Conservation (phyloP, 805 yeast species). For the Torulaspora maleeae region DNA sequence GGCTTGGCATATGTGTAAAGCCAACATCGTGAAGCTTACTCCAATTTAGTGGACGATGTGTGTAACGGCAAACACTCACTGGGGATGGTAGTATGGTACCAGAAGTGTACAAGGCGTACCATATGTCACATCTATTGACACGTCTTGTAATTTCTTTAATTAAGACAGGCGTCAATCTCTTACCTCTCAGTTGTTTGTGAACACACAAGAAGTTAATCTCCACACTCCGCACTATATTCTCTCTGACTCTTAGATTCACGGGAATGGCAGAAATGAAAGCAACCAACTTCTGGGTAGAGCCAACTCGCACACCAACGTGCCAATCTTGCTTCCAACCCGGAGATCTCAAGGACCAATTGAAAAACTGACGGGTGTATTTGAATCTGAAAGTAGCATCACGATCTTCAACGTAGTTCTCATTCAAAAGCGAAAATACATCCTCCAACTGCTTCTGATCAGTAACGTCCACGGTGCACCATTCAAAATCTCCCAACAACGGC, state of each 20-base stretch:
- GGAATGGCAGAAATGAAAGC: constrained; percentile 95
- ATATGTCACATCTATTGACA: constrained; percentile 74
- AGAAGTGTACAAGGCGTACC: constrained; percentile 96
- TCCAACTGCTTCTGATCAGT: constrained; percentile 51
- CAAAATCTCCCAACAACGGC: constrained; percentile 72
- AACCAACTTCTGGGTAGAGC: constrained; percentile 67
- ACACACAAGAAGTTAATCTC: constrained; percentile 93
- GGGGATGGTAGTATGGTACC: constrained; percentile 94
- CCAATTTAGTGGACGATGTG: constrained; percentile 95
- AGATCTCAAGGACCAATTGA: constrained; percentile 88
- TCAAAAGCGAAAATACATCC: constrained; percentile 74
- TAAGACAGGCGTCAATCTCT: constrained; percentile 88
- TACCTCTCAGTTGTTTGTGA: constrained; percentile 89
- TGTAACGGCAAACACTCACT: constrained; percentile 78
- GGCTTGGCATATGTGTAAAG: constrained; percentile 72
- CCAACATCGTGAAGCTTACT: constrained; percentile 83
- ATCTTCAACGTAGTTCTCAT: constrained; percentile 93
- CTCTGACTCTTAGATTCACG: constrained; percentile 56
- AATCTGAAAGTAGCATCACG: constrained; percentile 87
- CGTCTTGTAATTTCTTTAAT: constrained; percentile 93
- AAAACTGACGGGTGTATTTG: constrained; percentile 75
- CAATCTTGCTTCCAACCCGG: constrained; percentile 91
- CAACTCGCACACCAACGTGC: constrained; percentile 91
- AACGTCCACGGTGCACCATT: constrained; percentile 80
- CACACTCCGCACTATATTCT: constrained; percentile 53